Percentiles rank a stretch among this genome's conserved stretches.
Evolutionary conservation across 1,139 yeast species (phyloP).

Genomic region (Blastobotrys arbuscula): DNA sequence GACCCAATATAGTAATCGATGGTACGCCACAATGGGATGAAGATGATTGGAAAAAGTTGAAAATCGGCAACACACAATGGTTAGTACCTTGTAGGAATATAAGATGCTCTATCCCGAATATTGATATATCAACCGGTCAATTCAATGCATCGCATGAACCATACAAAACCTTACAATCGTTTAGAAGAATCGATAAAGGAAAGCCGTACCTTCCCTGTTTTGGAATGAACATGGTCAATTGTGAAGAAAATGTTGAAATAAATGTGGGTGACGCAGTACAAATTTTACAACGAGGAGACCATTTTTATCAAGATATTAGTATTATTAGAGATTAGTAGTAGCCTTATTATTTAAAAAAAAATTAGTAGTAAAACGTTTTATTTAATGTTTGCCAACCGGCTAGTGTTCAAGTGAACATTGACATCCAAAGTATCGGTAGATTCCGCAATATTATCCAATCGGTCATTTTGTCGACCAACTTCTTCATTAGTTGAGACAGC

Average conservation of each 20-base stretch:
- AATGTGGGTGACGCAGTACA: slow-evolving; percentile 31
- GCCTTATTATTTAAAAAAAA: neutral
- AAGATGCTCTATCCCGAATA: slow-evolving; percentile 41
- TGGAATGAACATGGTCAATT: slow-evolving; percentile 35
- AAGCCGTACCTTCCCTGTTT: slow-evolving; percentile 34
- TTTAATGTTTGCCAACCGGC: slow-evolving; percentile 37
- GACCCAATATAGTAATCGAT: slow-evolving; percentile 39
- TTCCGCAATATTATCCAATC: slow-evolving; percentile 49
- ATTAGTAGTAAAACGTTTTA: slow-evolving; percentile 16
- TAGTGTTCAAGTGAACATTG: slow-evolving; percentile 46
- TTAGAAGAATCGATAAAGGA: slow-evolving; percentile 38
- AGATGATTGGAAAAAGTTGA: slow-evolving; percentile 37
- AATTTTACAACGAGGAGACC: slow-evolving; percentile 25
- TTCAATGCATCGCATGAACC: slow-evolving; percentile 34
- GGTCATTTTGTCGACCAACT: slow-evolving; percentile 45
- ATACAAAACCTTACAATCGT: slow-evolving; percentile 33
- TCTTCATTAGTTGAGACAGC: slow-evolving; percentile 51
- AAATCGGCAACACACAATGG: slow-evolving; percentile 31
- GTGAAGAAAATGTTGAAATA: neutral
- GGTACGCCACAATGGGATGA: slow-evolving; percentile 36
- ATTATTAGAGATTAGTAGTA: neutral
- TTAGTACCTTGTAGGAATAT: slow-evolving; percentile 32
- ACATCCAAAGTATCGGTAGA: slow-evolving; percentile 50
- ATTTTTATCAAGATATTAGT: slow-evolving; percentile 8
- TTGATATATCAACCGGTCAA: slow-evolving; percentile 33